Evolutionary conservation across 495 filamentous ascomycete species (phyloP).

Genomic region (Neurospora sp.): DNA sequence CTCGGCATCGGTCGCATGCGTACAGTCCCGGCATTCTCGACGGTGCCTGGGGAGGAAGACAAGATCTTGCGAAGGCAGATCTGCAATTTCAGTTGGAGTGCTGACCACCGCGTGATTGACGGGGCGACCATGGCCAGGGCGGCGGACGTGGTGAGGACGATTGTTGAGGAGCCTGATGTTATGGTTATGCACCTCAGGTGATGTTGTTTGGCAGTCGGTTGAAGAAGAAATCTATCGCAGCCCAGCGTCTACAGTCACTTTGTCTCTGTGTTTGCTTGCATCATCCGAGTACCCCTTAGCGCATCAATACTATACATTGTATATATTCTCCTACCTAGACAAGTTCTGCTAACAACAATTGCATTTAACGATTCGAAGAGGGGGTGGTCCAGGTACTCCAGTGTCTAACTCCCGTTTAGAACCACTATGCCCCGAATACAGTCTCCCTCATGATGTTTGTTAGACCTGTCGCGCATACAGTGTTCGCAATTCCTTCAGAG

Average conservation of each 20-base stretch:
- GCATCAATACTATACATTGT: neutral
- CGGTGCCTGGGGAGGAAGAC: slow-evolving; percentile 34
- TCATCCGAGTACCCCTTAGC: neutral
- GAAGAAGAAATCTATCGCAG: neutral
- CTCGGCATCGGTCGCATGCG: slow-evolving; percentile 77
- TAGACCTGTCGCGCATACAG: neutral
- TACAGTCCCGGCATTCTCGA: slow-evolving; percentile 58
- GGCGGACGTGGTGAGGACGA: slow-evolving; percentile 63
- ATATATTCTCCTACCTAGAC: too few relatives aligned
- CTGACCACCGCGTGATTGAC: slow-evolving; percentile 91
- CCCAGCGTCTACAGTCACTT: neutral
- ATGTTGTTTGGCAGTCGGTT: neutral
- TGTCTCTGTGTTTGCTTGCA: neutral
- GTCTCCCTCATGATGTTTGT: neutral
- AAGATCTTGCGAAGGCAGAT: slow-evolving; percentile 52
- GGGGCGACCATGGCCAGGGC: slow-evolving; percentile 89
- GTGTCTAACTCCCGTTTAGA: neutral
- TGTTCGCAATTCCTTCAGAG: neutral
- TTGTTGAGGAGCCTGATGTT: slow-evolving; percentile 71
- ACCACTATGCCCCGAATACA: neutral
- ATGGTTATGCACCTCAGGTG: slow-evolving; percentile 61
- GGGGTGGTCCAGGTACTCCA: too few relatives aligned
- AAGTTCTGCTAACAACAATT: too few relatives aligned
- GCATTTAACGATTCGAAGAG: too few relatives aligned
- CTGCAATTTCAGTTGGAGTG: slow-evolving; percentile 90